Percentiles rank a stretch among this genome's conserved stretches.
These are phyloP conservation scores for Chrysophaeum taylorii DNA, from an alignment of 352 stramenopile genomes.

Conservation along the genomic window DNA sequence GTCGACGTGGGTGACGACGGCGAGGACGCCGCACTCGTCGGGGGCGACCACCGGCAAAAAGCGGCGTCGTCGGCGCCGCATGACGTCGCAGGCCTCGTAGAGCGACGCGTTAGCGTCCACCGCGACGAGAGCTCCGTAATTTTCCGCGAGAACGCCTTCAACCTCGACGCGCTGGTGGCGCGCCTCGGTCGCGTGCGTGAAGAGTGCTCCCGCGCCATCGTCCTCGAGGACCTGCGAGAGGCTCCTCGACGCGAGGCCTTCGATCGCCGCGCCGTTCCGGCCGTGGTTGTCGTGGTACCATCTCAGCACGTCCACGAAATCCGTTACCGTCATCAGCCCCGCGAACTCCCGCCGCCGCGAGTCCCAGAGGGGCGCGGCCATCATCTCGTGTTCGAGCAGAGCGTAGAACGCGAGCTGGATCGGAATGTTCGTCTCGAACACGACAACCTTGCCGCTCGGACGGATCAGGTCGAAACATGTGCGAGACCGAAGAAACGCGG, in stretches of 20 bases:
- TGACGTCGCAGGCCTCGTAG: conserved; percentile 70
- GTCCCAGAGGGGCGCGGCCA: conserved; percentile 92
- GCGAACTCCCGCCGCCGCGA: conserved; percentile 83
- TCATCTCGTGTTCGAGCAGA: conserved; percentile 97
- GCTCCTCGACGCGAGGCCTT: conserved; percentile 35
- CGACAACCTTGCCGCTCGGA: conserved; percentile 86
- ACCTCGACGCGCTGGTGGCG: conserved; percentile 15
- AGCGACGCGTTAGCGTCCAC: conserved; percentile 69
- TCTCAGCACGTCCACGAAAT: conserved; percentile 94
- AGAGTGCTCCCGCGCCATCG: conserved; percentile 47
- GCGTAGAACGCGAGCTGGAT: conserved; percentile 98
- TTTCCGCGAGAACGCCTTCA: conserved; percentile 13
- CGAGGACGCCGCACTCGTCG: conserved; percentile 77
- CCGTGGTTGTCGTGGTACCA: conserved; percentile 60
- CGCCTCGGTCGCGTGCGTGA: conserved; percentile 24
- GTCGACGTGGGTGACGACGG: conserved; percentile 75
- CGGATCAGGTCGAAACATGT: conserved; percentile 91
- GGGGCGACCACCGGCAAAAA: conserved; percentile 84
- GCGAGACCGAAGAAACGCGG: conserved; percentile 68
- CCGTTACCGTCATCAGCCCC: conserved; percentile 89
- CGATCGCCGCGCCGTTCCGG: conserved; percentile 68
- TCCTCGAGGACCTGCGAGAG: conserved; percentile 71
- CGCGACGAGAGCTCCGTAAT: conserved; percentile 59
- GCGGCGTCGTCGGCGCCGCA: conserved; percentile 71
- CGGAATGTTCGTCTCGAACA: conserved; percentile 96